Evolutionary conservation across 1,284 basidiomycete genomes (phyloP).

Genomic region (Rhodotorula sp.): DNA sequence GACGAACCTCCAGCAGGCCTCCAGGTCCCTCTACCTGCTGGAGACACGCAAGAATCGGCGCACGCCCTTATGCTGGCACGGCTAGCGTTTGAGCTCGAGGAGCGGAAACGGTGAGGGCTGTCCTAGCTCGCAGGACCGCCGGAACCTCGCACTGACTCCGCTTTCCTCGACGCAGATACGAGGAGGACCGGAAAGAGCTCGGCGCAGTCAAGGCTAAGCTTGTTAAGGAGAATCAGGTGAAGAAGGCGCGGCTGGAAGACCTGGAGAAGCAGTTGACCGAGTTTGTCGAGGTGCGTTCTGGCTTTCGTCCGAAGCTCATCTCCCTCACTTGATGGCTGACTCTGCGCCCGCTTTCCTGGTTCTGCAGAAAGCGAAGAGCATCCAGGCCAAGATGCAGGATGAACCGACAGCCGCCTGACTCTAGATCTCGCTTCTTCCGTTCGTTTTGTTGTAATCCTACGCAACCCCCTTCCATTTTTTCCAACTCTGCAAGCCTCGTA

Average conservation of each 20-base stretch:
- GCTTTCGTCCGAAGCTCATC: not conserved
- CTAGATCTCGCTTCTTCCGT: not conserved
- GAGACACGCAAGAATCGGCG: conserved; percentile 20
- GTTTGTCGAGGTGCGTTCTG: conserved; percentile 38
- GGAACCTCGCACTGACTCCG: not conserved
- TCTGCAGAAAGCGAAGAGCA: conserved; percentile 38
- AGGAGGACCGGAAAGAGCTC: conserved; percentile 41
- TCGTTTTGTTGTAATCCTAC: not conserved
- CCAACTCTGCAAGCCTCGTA: too few species aligned
- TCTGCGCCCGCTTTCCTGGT: too few species aligned
- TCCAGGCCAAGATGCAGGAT: conserved; percentile 42
- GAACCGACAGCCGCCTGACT: conserved; percentile 4
- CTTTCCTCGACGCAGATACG: conserved; percentile 26
- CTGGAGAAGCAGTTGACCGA: conserved; percentile 42
- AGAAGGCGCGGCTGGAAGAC: conserved; percentile 42
- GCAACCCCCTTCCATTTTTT: not conserved
- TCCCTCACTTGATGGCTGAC: not conserved
- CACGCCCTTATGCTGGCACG: conserved; percentile 41
- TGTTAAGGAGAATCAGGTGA: conserved; percentile 43
- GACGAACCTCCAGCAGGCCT: conserved; percentile 9
- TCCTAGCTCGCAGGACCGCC: too few species aligned
- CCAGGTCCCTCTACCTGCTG: conserved; percentile 13
- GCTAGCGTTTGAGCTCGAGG: conserved; percentile 38
- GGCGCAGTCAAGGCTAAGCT: conserved; percentile 38
- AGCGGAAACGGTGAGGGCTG: conserved; percentile 38